phyloP scores from a whole-genome alignment of 2,329 filamentous ascomycete species.

The Stemphylium lycopersici region DNA sequence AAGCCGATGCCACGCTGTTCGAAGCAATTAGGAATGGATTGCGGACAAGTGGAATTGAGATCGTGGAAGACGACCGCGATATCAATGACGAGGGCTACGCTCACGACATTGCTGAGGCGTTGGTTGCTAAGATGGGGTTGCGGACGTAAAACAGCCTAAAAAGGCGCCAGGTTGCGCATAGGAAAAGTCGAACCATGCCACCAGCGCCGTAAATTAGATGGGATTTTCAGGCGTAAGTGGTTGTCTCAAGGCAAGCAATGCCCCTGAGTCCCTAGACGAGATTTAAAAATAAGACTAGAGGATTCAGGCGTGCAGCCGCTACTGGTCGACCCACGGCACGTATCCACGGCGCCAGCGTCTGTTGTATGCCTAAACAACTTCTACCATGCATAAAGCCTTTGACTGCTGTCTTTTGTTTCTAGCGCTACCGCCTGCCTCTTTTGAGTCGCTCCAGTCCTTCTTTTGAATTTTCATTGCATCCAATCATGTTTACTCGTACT shows the following conservation, averaged over 20 bases:
- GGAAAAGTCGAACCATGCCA: neutral
- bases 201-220: neutral
- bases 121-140: conserved; percentile 38
- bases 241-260: neutral
- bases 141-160: neutral
- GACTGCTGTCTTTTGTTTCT: neutral
- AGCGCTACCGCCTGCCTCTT: too few species aligned
- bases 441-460: neutral
- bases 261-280: conserved; percentile 1
- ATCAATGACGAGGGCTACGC: conserved; percentile 64
- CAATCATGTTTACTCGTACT: conserved; percentile 24
- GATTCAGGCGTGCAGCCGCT: neutral
- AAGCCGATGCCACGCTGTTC: conserved; percentile 57
- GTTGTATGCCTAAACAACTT: neutral
- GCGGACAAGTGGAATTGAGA: conserved; percentile 54
- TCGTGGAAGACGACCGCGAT: conserved; percentile 58
- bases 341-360: neutral
- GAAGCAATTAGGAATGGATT: conserved; percentile 58
- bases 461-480: conserved; percentile 1
- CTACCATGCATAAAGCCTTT: neutral
- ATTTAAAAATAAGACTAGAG: neutral
- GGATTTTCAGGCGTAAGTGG: neutral
- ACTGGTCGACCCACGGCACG: neutral
- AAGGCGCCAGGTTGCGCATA: neutral
- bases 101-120: conserved; percentile 52